These are phyloP conservation scores for Fusarium sp. DNA, from an alignment of 2,329 filamentous ascomycete genomes.

Conservation along the genomic window DNA sequence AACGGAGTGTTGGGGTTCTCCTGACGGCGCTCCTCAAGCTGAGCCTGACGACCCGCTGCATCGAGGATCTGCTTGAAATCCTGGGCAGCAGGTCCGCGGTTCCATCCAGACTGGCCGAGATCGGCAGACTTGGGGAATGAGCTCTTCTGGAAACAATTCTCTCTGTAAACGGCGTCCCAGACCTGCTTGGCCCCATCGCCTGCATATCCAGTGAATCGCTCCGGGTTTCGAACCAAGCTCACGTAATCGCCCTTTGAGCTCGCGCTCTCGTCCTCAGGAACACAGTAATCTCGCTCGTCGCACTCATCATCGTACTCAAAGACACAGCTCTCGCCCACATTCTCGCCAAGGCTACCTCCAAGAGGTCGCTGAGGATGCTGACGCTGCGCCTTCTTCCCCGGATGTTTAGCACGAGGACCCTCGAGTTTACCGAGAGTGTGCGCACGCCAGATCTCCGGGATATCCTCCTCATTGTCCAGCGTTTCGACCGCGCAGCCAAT, in stretches of 20 bases:
- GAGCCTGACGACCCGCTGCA: conserved; percentile 66
- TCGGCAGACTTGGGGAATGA: conserved; percentile 69
- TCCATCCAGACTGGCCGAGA: conserved; percentile 56
- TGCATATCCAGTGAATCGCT: conserved; percentile 93
- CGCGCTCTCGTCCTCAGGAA: conserved; percentile 91
- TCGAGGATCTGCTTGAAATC: conserved; percentile 71
- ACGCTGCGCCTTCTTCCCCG: conserved; percentile 76
- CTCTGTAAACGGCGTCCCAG: conserved; percentile 95
- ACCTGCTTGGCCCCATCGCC: conserved; percentile 87
- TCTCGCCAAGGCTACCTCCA: conserved; percentile 82
- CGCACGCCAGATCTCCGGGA: conserved; percentile 89
- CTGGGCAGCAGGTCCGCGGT: conserved; percentile 63
- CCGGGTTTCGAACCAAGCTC: conserved; percentile 90
- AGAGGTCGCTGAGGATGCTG: conserved; percentile 78
- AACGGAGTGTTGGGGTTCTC: conserved; percentile 64
- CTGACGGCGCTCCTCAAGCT: conserved; percentile 62
- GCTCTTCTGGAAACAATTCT: conserved; percentile 89
- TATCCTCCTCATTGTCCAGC: conserved; percentile 92
- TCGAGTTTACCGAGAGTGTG: conserved; percentile 92
- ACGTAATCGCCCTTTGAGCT: conserved; percentile 94
- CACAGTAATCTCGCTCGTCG: conserved; percentile 95
- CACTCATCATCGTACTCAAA: conserved; percentile 98
- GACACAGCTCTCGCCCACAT: conserved; percentile 94
- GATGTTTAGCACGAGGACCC: conserved; percentile 90
- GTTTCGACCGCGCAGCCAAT: conserved; percentile 96